Conservation (phyloP, 148 eudicot genomes). For the Spergularia bocconei region DNA sequence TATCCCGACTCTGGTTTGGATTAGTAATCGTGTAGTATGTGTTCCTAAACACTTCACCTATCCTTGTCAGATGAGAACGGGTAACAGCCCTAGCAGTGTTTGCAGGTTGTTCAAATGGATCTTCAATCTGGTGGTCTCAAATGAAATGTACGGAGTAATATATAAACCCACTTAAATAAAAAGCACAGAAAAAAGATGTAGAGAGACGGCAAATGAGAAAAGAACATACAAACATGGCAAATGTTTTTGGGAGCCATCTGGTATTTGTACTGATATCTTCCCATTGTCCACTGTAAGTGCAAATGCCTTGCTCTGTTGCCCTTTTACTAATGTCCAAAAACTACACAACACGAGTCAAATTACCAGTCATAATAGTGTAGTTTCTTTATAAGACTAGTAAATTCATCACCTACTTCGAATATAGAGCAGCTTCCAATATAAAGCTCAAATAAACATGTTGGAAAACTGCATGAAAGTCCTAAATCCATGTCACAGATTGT, state of each 20-base stretch:
- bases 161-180: neutral
- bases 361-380: neutral
- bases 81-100: conserved; percentile 65
- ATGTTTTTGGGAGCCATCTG: conserved; percentile 88
- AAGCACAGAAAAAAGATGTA: neutral
- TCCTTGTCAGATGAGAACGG: conserved; percentile 35
- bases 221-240: conserved; percentile 67
- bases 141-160: neutral
- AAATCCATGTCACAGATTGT: too few species aligned
- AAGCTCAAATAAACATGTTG: neutral
- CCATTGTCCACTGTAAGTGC: conserved; percentile 63
- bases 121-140: conserved; percentile 49
- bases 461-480: too few species aligned
- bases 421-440: neutral
- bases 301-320: conserved; percentile 66
- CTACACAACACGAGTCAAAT: conserved; percentile 37
- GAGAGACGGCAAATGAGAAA: conserved; percentile 27
- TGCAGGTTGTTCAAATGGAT: conserved; percentile 74
- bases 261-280: conserved; percentile 62
- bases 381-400: neutral
- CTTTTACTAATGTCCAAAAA: conserved; percentile 56
- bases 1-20: conserved; percentile 29
- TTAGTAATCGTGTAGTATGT: conserved; percentile 38
- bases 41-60: conserved; percentile 40
- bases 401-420: neutral